These are phyloP conservation scores for Rugonectria rugulosa DNA, from an alignment of 2,329 filamentous ascomycete genomes.

Conservation along the genomic window DNA sequence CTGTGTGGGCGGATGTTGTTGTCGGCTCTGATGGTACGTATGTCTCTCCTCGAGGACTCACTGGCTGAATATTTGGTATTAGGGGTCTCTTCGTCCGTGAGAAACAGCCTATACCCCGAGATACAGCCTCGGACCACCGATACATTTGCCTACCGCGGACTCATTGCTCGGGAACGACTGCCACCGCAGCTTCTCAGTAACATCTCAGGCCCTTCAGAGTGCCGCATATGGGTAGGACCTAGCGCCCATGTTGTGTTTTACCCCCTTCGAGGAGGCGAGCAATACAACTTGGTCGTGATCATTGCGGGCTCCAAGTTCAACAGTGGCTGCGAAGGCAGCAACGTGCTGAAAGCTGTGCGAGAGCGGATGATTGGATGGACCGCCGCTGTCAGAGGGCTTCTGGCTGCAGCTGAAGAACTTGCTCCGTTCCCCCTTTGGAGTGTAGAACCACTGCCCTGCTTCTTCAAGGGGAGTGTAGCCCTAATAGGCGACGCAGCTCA, in stretches of 20 bases:
- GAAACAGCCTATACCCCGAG: background rate
- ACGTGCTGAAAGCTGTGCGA: background rate
- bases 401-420: conserved; percentile 10
- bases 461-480: conserved; percentile 17
- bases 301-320: background rate
- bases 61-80: background rate
- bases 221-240: background rate
- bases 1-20: conserved; percentile 20
- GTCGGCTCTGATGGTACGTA: conserved; percentile 23
- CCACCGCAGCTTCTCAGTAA: background rate
- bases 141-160: background rate
- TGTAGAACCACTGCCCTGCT: conserved; percentile 13
- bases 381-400: conserved; percentile 11
- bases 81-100: conserved; percentile 1
- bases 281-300: conserved; percentile 1
- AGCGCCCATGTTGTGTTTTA: background rate
- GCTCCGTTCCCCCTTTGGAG: conserved; percentile 17
- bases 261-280: background rate
- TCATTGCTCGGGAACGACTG: background rate
- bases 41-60: background rate
- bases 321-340: background rate
- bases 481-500: conserved; percentile 30
- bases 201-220: background rate
- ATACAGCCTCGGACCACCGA: background rate
- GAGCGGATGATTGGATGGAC: conserved; percentile 7